Percentiles rank a stretch among this genome's conserved stretches.
These are phyloP conservation scores for Sclerotinia sclerotiorum DNA, from an alignment of 2,329 filamentous ascomycete species.

Conservation along the genomic window DNA sequence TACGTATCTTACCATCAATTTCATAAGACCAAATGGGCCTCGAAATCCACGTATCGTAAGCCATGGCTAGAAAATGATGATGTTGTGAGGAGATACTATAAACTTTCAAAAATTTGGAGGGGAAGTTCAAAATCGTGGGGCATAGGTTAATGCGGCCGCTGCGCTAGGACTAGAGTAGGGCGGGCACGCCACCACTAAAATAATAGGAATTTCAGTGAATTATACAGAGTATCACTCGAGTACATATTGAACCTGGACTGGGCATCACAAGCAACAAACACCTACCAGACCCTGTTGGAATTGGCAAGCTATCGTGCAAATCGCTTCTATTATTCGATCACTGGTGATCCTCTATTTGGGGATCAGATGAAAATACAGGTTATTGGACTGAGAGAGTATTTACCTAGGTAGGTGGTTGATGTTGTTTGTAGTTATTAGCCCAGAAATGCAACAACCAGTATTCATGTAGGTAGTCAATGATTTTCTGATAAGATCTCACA, in stretches of 20 bases:
- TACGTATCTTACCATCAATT: constrained; percentile 27
- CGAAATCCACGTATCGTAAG: constrained; percentile 24
- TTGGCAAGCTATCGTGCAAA: too few relatives aligned
- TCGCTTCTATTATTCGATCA: too few relatives aligned
- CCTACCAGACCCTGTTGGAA: too few relatives aligned
- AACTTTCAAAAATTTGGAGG: constrained; percentile 19
- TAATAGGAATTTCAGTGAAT: neutral
- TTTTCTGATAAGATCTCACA: too few relatives aligned
- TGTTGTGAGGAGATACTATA: neutral
- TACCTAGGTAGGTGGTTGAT: too few relatives aligned
- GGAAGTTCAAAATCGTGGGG: constrained; percentile 15
- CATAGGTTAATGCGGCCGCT: constrained; percentile 5
- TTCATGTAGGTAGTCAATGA: too few relatives aligned
- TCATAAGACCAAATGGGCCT: constrained; percentile 28
- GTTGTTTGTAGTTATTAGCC: too few relatives aligned
- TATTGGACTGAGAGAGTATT: neutral
- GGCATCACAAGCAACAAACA: too few relatives aligned
- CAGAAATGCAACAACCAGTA: neutral
- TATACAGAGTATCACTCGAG: too few relatives aligned
- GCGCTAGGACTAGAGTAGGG: neutral
- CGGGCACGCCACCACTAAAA: constrained; percentile 6
- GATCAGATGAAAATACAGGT: too few relatives aligned
- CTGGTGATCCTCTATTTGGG: too few relatives aligned
- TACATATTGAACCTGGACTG: too few relatives aligned
- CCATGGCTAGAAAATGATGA: constrained; percentile 18